Conservation (phyloP, 306 rosid genomes). For the Arachis stenosperma region DNA sequence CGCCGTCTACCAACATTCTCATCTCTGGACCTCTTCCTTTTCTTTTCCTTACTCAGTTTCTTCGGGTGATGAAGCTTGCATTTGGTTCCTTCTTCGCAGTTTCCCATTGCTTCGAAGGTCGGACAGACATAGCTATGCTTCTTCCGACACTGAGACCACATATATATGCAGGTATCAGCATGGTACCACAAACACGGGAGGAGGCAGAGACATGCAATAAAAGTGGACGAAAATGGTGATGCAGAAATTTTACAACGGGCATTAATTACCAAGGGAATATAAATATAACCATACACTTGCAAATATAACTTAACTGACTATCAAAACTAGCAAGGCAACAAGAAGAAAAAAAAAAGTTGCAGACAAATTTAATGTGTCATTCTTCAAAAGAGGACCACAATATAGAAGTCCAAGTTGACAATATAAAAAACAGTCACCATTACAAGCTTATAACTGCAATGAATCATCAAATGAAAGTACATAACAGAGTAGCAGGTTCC, state of each 20-base stretch:
- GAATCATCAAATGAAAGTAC: neutral
- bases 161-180: constrained; percentile 45
- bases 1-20: constrained; percentile 53
- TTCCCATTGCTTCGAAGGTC: constrained; percentile 80
- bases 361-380: constrained; percentile 7
- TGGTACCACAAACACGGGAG: constrained; percentile 7
- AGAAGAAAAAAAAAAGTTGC: neutral
- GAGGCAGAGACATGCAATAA: neutral
- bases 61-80: constrained; percentile 96
- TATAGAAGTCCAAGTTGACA: constrained; percentile 5
- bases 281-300: neutral
- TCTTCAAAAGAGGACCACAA: neutral
- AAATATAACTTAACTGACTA: neutral
- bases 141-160: constrained; percentile 80
- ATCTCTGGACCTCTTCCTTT: constrained; percentile 57
- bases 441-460: neutral
- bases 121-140: constrained; percentile 92
- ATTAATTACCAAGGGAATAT: constrained; percentile 3
- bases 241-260: neutral
- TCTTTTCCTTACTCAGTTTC: constrained; percentile 61
- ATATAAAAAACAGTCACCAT: neutral
- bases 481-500: neutral
- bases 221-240: constrained; percentile 8
- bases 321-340: constrained; percentile 20
- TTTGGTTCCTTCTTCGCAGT: constrained; percentile 61